Evolutionary conservation across 345 rosid species (phyloP).

Genomic region (Carallia pectinifolia): DNA sequence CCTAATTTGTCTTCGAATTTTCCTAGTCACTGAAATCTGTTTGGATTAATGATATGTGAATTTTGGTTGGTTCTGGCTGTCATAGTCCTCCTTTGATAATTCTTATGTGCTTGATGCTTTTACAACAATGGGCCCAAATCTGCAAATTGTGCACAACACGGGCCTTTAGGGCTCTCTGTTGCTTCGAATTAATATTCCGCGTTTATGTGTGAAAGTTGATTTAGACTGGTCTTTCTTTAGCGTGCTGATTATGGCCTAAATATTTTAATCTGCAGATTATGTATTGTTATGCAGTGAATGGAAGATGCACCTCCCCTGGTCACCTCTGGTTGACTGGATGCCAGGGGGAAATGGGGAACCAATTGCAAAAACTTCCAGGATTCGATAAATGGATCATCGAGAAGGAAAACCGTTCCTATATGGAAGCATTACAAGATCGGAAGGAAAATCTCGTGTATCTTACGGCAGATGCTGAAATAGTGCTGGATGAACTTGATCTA

Average conservation of each 20-base stretch:
- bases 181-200: no score
- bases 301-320: constrained; percentile 56
- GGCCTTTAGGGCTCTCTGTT: no score
- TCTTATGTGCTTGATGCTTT: no score
- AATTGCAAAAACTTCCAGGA: constrained; percentile 76
- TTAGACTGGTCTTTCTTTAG: not conserved
- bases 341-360: constrained; percentile 59
- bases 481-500: constrained; percentile 64
- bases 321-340: constrained; percentile 93
- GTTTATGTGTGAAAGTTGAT: not conserved
- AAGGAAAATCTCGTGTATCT: constrained; percentile 81
- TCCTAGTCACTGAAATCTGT: not conserved
- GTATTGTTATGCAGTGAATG: constrained; percentile 91
- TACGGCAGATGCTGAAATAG: constrained; percentile 81
- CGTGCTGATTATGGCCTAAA: constrained; percentile 3
- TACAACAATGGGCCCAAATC: no score
- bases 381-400: constrained; percentile 90
- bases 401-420: constrained; percentile 65
- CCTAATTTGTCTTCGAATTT: not conserved
- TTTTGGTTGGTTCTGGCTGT: no score
- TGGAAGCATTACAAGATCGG: constrained; percentile 63
- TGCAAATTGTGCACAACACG: no score
- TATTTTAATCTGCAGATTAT: constrained; percentile 54
- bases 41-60: no score
- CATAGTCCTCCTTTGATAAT: no score